Conservation (phyloP, 108 stramenopile genomes). For the Skeletonema grethae region DNA sequence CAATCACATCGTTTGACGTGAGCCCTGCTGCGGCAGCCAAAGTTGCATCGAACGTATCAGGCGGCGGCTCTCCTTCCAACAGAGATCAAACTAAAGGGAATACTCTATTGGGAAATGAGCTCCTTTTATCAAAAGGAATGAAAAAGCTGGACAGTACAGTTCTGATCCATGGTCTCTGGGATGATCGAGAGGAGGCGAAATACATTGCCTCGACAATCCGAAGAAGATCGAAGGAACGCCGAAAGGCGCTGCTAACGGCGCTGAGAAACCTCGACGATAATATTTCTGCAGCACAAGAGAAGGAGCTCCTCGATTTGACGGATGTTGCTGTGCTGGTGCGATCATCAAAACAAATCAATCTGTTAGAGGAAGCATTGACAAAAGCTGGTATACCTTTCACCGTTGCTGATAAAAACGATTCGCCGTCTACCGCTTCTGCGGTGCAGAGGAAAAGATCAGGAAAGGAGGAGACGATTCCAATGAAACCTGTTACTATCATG, state of each 20-base stretch:
- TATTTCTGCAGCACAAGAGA: background rate
- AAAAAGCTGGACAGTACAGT: constrained; percentile 46
- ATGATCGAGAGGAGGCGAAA: constrained; percentile 59
- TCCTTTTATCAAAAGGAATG: constrained; percentile 44
- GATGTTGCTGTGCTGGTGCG: constrained; percentile 65
- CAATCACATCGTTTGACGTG: constrained; percentile 22
- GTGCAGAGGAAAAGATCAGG: constrained; percentile 7
- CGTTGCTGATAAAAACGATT: constrained; percentile 1
- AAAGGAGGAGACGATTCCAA: constrained; percentile 23
- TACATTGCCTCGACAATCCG: constrained; percentile 54
- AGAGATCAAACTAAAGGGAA: constrained; percentile 8
- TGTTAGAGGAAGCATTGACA: constrained; percentile 47
- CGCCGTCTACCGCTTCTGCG: constrained; percentile 10
- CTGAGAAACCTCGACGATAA: constrained; percentile 25
- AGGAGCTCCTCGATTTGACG: constrained; percentile 43
- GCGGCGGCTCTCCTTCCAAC: background rate
- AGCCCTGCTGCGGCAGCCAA: constrained; percentile 50
- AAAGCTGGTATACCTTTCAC: constrained; percentile 47
- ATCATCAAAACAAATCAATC: constrained; percentile 40
- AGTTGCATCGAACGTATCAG: constrained; percentile 16
- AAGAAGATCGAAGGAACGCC: constrained; percentile 47
- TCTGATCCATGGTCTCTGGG: constrained; percentile 59
- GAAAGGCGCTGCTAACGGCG: constrained; percentile 32
- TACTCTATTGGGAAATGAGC: constrained; percentile 33
- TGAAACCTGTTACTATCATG: constrained; percentile 61